Conservation (phyloP, 805 yeast genomes). For the Nematodospora valgi region DNA sequence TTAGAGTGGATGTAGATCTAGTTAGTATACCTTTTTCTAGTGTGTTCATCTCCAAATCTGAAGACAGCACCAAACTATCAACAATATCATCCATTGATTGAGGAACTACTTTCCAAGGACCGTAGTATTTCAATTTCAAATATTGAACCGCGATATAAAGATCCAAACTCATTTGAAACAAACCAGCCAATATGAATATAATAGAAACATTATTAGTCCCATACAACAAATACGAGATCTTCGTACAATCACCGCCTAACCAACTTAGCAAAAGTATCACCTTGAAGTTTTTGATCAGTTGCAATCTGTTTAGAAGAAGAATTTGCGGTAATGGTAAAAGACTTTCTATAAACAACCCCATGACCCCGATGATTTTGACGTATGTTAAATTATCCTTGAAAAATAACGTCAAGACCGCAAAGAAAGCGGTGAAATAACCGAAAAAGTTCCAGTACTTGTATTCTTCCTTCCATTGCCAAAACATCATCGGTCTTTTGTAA, state of each 20-base stretch:
- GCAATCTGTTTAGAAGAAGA: constrained; percentile 59
- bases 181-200: constrained; percentile 65
- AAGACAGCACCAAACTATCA: constrained; percentile 1
- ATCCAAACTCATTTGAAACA: constrained; percentile 76
- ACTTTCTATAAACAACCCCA: constrained; percentile 70
- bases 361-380: constrained; percentile 52
- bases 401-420: constrained; percentile 39
- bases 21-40: constrained; percentile 3
- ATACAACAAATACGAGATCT: constrained; percentile 67
- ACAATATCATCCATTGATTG: constrained; percentile 2
- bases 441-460: constrained; percentile 62
- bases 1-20: too few relatives aligned
- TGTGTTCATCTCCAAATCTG: constrained; percentile 1
- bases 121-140: constrained; percentile 50
- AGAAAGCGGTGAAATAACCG: constrained; percentile 37
- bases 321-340: constrained; percentile 76
- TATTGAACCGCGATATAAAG: constrained; percentile 71
- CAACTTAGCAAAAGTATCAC: constrained; percentile 72
- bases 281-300: constrained; percentile 76
- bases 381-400: constrained; percentile 35
- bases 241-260: constrained; percentile 85
- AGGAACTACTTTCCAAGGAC: constrained; percentile 5
- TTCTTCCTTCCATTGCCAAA: constrained; percentile 85
- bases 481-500: constrained; percentile 57
- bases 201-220: constrained; percentile 70